A percentile compares a stretch with the other conserved stretches of the same genome.
These are phyloP conservation scores for Russula griseocarnosa DNA, from an alignment of 768 basidiomycete species.

Conservation along the genomic window DNA sequence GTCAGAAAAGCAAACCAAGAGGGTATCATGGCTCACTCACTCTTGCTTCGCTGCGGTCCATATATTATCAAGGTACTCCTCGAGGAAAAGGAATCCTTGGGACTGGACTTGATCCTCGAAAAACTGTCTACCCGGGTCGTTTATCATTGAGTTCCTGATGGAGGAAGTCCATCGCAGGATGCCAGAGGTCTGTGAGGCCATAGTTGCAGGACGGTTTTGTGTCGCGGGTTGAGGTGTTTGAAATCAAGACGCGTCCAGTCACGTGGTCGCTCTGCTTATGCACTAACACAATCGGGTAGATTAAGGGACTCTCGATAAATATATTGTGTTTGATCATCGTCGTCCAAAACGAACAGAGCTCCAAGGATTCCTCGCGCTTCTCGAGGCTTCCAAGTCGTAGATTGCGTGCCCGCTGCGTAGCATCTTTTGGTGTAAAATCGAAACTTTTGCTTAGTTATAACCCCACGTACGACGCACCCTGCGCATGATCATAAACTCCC, in stretches of 20 bases:
- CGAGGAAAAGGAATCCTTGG: slow-evolving; percentile 74
- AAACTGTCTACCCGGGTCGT: slow-evolving; percentile 64
- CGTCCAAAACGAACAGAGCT: background rate
- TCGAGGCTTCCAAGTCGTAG: background rate
- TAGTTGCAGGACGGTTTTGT: slow-evolving; percentile 1
- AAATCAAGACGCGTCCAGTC: slow-evolving; percentile 8
- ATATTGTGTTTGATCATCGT: background rate
- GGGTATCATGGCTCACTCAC: slow-evolving; percentile 50
- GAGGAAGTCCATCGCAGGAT: slow-evolving; percentile 65
- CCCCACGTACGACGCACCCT: background rate
- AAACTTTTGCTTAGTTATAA: slow-evolving; percentile 9
- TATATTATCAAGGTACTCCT: slow-evolving; percentile 72
- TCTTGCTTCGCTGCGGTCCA: slow-evolving; percentile 61
- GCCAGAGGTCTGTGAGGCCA: slow-evolving; percentile 36
- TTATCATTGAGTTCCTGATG: slow-evolving; percentile 64
- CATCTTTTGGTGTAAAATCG: slow-evolving; percentile 1
- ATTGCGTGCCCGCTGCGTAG: background rate
- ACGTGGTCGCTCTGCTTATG: slow-evolving; percentile 15
- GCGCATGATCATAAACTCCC: background rate
- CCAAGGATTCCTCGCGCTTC: background rate
- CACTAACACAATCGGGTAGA: background rate
- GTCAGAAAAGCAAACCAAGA: slow-evolving; percentile 5
- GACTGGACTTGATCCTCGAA: slow-evolving; percentile 71
- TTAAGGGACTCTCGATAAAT: background rate
- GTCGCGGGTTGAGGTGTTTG: background rate